These are phyloP conservation scores for Ricinus communis DNA, from an alignment of 345 rosid species.

Conservation along the genomic window DNA sequence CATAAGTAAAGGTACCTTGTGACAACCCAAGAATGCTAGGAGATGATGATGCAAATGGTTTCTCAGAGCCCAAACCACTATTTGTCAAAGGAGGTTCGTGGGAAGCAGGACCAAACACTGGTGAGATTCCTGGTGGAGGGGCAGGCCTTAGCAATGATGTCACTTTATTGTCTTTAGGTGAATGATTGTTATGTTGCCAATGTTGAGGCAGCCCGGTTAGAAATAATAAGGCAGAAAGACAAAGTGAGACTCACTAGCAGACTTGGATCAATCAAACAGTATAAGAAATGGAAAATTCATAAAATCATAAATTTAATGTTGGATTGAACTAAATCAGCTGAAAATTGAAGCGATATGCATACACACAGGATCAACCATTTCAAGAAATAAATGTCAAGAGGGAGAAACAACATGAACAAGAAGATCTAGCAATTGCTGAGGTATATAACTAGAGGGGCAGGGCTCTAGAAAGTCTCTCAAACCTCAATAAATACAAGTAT, in stretches of 20 bases:
- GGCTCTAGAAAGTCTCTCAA: no score
- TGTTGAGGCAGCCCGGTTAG: conserved; percentile 22
- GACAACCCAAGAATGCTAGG: conserved; percentile 15
- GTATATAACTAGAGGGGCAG: no score
- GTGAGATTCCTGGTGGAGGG: conserved; percentile 27
- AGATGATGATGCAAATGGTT: conserved; percentile 1
- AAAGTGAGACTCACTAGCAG: not conserved
- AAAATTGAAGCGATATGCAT: not conserved
- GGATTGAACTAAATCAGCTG: not conserved
- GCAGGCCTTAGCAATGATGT: conserved; percentile 33
- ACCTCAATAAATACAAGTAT: no score
- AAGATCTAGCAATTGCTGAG: no score
- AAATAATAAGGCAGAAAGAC: not conserved
- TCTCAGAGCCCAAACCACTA: conserved; percentile 17
- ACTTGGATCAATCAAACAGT: not conserved
- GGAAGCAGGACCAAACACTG: conserved; percentile 14
- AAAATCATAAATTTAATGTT: not conserved
- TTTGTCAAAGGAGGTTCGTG: conserved; percentile 24
- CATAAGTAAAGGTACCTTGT: conserved; percentile 17
- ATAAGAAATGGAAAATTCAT: not conserved
- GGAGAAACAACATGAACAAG: not conserved
- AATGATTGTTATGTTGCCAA: conserved; percentile 38
- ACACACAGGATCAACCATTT: not conserved
- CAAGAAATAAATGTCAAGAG: not conserved
- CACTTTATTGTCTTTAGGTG: conserved; percentile 19